phyloP scores from a whole-genome alignment of 2,329 filamentous ascomycete genomes.

The Pestalotiopsis sp. region DNA sequence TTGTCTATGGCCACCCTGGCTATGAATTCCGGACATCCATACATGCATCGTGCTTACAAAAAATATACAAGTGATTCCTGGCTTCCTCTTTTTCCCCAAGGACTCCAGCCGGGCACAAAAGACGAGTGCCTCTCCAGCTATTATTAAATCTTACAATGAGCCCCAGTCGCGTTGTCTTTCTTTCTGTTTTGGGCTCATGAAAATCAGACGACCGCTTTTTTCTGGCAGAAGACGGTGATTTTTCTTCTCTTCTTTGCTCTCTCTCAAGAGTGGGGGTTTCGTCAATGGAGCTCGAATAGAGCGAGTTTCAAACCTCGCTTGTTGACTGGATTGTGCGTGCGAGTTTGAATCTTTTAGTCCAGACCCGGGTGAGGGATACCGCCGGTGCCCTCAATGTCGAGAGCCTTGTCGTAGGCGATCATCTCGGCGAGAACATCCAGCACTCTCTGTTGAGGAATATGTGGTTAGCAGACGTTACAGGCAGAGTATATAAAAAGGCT shows the following conservation, averaged over 20 bases:
- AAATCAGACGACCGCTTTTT: neutral
- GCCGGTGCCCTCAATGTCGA: constrained; percentile 58
- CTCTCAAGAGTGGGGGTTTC: neutral
- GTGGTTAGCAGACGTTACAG: neutral
- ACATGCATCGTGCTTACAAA: constrained; percentile 11
- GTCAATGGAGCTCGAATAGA: neutral
- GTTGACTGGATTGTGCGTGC: neutral
- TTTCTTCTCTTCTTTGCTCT: neutral
- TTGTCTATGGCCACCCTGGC: constrained; percentile 17
- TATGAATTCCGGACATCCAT: constrained; percentile 9
- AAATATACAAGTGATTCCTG: constrained; percentile 16
- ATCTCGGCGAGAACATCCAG: constrained; percentile 97
- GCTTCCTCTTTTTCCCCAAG: neutral
- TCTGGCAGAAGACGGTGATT: neutral
- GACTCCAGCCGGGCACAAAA: constrained; percentile 4
- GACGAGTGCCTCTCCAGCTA: constrained; percentile 2
- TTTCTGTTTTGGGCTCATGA: neutral
- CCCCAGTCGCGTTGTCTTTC: neutral
- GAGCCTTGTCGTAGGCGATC: constrained; percentile 85
- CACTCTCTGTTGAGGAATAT: constrained; percentile 64
- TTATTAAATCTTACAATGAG: constrained; percentile 17
- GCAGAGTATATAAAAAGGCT: neutral
- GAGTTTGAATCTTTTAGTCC: constrained; percentile 43
- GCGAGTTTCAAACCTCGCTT: neutral
- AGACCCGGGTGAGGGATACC: constrained; percentile 54